Evolutionary conservation across 805 yeast species (phyloP), one percentile per base, ranked within the genome.

Genomic region (Yarrowia sp.): DNA sequence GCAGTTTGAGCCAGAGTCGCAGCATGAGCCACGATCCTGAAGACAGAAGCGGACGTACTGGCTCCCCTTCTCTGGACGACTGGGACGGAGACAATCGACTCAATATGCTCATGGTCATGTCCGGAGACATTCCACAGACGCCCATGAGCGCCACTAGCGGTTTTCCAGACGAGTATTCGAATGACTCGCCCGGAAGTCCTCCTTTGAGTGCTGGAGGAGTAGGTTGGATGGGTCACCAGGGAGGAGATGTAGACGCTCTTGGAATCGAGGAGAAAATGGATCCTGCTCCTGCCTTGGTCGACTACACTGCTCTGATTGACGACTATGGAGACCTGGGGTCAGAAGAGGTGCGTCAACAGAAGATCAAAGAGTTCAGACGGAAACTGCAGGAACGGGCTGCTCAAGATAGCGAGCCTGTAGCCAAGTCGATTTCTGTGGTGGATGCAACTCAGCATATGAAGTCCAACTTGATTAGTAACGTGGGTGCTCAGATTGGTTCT

Each of bases 401-500:
- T 17, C 35, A 54, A 24, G 61, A 35, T 17, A 36, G 24, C 3
- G 61, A 41, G 12, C 61, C 46, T 10, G 61, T 17, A 7, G 40
- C 63, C 3, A 40, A 41, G 41, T 21, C 51, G 17, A 58, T 58
- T 21, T 43, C 49, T 1, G 63, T 58, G n/a, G 63, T 41, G 12
- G 63, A 58, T n/a, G 63, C 63, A 6, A 58, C 63, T 7, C 51
- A 58, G 5, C 49, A 43, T n/a, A 41, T 58, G 49, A 41, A 43
- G 17, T 58, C 63, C 22, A 58, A 58, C 24, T 12, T 58, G 40
- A 58, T 58, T n/a, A 21, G 32, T 43, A 58, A 58, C 51, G 63
- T 58, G 2, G 63, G 63, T 6, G 51, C 49, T 7, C 51, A 58
- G 63, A 58, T 58, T 41, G 63, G 63, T 16, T 58, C 49, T 19